A percentile compares a stretch with the other conserved stretches of the same genome.
Conservation (phyloP, 108 stramenopile species). For the Conticribra weissflogii region DNA sequence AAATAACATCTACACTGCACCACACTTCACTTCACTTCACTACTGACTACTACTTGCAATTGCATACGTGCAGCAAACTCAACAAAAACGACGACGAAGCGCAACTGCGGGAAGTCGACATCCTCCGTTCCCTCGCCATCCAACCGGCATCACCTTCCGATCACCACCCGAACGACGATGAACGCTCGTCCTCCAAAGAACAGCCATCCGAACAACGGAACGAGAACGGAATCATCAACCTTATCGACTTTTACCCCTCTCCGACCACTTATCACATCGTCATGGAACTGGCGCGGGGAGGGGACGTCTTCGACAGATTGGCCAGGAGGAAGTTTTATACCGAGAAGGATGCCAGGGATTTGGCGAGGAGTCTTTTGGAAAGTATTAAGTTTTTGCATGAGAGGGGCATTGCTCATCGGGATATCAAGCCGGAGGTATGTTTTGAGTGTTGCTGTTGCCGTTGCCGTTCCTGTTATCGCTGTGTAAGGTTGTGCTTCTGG, state of each 20-base stretch:
- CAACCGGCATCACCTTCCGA: too few relatives aligned
- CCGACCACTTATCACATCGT: constrained; percentile 78
- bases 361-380: constrained; percentile 63
- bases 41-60: too few relatives aligned
- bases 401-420: constrained; percentile 86
- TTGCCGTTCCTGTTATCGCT: too few relatives aligned
- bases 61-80: constrained; percentile 36
- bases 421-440: constrained; percentile 84
- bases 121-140: constrained; percentile 44
- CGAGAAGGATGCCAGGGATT: constrained; percentile 87
- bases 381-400: constrained; percentile 79
- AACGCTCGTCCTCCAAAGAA: too few relatives aligned
- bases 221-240: constrained; percentile 66
- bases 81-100: constrained; percentile 53
- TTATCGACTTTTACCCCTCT: constrained; percentile 86
- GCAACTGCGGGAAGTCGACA: constrained; percentile 67
- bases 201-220: constrained; percentile 24
- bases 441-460: too few relatives aligned
- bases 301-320: constrained; percentile 96
- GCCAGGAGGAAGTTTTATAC: constrained; percentile 76
- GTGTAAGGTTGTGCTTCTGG: too few relatives aligned
- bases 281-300: constrained; percentile 86
- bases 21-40: too few relatives aligned
- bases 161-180: neutral
- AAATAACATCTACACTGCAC: too few relatives aligned